Percentiles rank a stretch among this genome's conserved stretches.
Conservation (phyloP, 192 early-diverging fungal species). For the Coemansia sp. region DNA sequence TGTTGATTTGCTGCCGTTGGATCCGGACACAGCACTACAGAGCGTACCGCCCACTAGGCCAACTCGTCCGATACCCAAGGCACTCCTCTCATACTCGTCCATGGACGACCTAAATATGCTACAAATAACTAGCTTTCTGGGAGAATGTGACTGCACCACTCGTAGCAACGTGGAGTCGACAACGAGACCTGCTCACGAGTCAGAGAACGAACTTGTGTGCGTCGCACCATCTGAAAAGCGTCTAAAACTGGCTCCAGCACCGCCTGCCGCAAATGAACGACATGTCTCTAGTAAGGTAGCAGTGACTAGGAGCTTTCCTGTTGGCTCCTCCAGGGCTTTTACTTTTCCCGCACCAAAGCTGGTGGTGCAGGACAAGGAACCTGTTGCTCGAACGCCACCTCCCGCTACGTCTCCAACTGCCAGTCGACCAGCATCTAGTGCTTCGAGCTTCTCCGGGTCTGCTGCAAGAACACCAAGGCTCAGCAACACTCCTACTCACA, state of each 20-base stretch:
- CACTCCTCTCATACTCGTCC: background rate
- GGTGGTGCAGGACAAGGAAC: background rate
- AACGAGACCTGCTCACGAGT: background rate
- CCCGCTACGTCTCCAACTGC: background rate
- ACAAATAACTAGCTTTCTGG: constrained; percentile 3
- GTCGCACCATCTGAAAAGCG: background rate
- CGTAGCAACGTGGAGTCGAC: background rate
- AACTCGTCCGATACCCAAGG: background rate
- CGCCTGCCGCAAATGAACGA: background rate
- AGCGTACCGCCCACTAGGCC: background rate
- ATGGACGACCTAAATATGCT: background rate
- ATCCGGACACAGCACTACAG: background rate
- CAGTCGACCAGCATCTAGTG: background rate
- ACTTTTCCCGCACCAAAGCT: background rate
- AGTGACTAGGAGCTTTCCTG: background rate
- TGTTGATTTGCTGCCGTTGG: background rate
- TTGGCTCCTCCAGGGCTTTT: background rate
- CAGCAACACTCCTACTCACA: background rate
- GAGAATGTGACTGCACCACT: background rate
- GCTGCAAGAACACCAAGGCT: background rate
- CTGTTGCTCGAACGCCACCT: background rate
- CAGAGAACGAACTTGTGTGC: background rate
- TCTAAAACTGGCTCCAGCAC: background rate
- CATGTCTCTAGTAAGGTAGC: background rate
- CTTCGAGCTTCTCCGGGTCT: background rate